A percentile compares a stretch with the other conserved stretches of the same genome.
Evolutionary conservation across 2,329 filamentous ascomycete species (phyloP).

Genomic region (Zymoseptoria tritici): DNA sequence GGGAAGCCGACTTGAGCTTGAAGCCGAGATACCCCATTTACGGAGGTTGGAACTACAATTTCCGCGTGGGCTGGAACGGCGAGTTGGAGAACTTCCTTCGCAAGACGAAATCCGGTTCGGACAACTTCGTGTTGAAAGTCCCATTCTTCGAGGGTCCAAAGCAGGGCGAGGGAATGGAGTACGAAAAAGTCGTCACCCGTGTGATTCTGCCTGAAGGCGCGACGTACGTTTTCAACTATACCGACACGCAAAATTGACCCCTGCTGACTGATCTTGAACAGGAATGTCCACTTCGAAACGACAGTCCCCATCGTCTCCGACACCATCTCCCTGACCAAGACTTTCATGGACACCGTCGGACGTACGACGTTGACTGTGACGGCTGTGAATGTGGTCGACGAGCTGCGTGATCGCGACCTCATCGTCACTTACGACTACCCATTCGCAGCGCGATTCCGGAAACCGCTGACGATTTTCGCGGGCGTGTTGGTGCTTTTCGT

Average conservation of each 20-base stretch:
- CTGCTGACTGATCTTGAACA: slow-evolving; percentile 30
- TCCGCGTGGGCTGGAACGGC: slow-evolving; percentile 92
- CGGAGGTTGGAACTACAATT: slow-evolving; percentile 96
- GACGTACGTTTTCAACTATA: slow-evolving; percentile 50
- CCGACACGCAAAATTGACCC: background rate
- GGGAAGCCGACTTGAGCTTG: slow-evolving; percentile 67
- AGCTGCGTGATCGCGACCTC: slow-evolving; percentile 74
- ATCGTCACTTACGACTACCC: slow-evolving; percentile 86
- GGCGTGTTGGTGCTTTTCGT: slow-evolving; percentile 69
- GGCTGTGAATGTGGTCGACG: slow-evolving; percentile 82
- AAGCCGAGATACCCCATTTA: slow-evolving; percentile 95
- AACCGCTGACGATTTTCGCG: slow-evolving; percentile 73
- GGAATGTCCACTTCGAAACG: slow-evolving; percentile 72
- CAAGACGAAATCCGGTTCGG: slow-evolving; percentile 47
- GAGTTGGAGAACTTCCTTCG: slow-evolving; percentile 71
- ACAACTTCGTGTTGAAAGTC: slow-evolving; percentile 78
- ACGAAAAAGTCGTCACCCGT: slow-evolving; percentile 70
- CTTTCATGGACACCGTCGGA: slow-evolving; percentile 88
- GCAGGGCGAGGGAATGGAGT: slow-evolving; percentile 76
- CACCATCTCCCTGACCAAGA: slow-evolving; percentile 62
- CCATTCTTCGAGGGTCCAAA: slow-evolving; percentile 91
- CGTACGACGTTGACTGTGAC: slow-evolving; percentile 75
- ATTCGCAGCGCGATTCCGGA: slow-evolving; percentile 65
- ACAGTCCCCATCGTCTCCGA: slow-evolving; percentile 62
- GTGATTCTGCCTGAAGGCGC: slow-evolving; percentile 89